Evolutionary conservation across 768 basidiomycete species (phyloP).

Genomic region (Suillus discolor): DNA sequence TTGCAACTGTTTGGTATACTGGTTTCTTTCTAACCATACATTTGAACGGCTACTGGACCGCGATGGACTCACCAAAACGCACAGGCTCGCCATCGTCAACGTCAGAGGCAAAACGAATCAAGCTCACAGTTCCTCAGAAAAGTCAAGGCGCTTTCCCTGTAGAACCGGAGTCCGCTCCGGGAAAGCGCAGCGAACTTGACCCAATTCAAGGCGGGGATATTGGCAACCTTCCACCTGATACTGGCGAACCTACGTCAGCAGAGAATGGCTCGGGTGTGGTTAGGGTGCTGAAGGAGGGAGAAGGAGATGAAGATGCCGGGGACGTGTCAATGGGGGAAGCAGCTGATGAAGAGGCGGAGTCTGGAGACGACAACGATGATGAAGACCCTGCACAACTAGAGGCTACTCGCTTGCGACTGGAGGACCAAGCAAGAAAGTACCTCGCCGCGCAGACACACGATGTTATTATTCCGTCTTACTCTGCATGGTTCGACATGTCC

Average conservation of each 20-base stretch:
- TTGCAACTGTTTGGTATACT: neutral
- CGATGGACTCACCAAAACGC: constrained; percentile 70
- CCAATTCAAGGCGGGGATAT: constrained; percentile 80
- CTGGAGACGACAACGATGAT: constrained; percentile 80
- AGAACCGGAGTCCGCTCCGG: constrained; percentile 77
- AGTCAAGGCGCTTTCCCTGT: constrained; percentile 72
- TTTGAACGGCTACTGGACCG: constrained; percentile 24
- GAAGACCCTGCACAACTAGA: constrained; percentile 86
- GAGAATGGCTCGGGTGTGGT: constrained; percentile 31
- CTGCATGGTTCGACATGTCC: constrained; percentile 97
- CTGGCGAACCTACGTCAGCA: constrained; percentile 11
- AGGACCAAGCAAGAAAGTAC: constrained; percentile 90
- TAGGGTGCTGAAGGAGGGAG: constrained; percentile 48
- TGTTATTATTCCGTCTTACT: constrained; percentile 95
- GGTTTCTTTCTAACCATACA: constrained; percentile 4
- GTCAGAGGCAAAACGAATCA: constrained; percentile 61
- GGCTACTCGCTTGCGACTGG: constrained; percentile 75
- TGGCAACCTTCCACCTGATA: constrained; percentile 61
- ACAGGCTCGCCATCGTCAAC: constrained; percentile 57
- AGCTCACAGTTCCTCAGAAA: constrained; percentile 53
- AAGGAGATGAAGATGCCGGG: constrained; percentile 67
- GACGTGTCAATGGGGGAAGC: constrained; percentile 85
- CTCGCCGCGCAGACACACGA: constrained; percentile 97
- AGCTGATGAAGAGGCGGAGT: constrained; percentile 75
- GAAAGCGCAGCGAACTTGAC: constrained; percentile 88